Conservation (phyloP, 2,329 filamentous ascomycete genomes). For the Xylaria sp. region DNA sequence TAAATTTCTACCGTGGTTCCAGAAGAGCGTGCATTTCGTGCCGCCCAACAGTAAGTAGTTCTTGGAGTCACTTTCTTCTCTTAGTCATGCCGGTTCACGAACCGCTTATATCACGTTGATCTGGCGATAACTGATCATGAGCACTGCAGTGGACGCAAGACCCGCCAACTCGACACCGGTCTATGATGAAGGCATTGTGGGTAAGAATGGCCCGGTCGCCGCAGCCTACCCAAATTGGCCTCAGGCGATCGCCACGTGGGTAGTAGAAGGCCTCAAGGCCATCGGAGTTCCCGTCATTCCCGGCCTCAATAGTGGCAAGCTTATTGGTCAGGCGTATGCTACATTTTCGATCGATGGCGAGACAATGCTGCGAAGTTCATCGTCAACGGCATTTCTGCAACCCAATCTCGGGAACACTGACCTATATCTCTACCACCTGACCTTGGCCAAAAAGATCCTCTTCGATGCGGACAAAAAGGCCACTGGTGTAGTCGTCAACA, state of each 20-base stretch:
- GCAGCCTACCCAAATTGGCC: slow-evolving; percentile 55
- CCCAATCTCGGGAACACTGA: slow-evolving; percentile 32
- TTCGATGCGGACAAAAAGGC: slow-evolving; percentile 37
- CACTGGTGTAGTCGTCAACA: slow-evolving; percentile 34
- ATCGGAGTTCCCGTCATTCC: slow-evolving; percentile 52
- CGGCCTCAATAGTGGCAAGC: slow-evolving; percentile 54
- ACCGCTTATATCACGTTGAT: not conserved
- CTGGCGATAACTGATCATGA: slow-evolving; percentile 9
- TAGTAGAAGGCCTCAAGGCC: slow-evolving; percentile 50
- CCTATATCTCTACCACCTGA: slow-evolving; percentile 34
- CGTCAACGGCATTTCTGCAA: slow-evolving; percentile 35
- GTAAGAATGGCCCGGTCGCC: slow-evolving; percentile 51
- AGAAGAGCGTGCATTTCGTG: slow-evolving; percentile 43
- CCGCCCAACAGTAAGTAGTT: slow-evolving; percentile 36
- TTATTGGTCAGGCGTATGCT: slow-evolving; percentile 43
- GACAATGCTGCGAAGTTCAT: slow-evolving; percentile 35
- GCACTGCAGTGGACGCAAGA: slow-evolving; percentile 32
- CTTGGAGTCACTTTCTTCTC: too few species aligned
- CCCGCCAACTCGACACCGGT: slow-evolving; percentile 43
- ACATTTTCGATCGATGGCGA: slow-evolving; percentile 37
- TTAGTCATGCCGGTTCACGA: not conserved
- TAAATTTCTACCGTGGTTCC: slow-evolving; percentile 42
- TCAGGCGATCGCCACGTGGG: slow-evolving; percentile 53
- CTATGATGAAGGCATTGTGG: slow-evolving; percentile 48
- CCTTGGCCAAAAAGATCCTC: slow-evolving; percentile 37